A percentile compares a stretch with the other conserved stretches of the same genome.
Conservation (phyloP, 805 yeast genomes). For the Hanseniaspora mollemarum region DNA sequence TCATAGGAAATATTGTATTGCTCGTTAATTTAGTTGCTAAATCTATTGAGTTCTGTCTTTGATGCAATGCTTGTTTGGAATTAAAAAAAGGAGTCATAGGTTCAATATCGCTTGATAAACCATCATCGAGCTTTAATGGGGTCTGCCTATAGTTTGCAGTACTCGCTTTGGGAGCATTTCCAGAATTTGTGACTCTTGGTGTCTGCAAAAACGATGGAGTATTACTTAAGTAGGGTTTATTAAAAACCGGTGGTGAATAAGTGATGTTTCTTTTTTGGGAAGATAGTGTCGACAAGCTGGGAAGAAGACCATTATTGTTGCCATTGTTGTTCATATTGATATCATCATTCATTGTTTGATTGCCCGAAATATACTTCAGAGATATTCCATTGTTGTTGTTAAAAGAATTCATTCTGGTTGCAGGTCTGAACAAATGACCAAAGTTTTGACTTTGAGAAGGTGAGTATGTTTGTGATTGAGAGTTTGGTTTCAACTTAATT, state of each 20-base stretch:
- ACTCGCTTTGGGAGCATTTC: neutral
- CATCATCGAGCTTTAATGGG: constrained; percentile 28
- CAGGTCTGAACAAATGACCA: neutral
- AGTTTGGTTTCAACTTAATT: neutral
- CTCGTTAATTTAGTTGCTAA: neutral
- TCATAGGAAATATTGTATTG: neutral
- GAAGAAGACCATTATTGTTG: neutral
- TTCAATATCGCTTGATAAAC: constrained; percentile 31
- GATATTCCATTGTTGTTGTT: neutral
- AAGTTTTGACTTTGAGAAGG: neutral
- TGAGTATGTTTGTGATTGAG: neutral
- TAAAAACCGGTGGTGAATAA: neutral
- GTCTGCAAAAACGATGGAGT: constrained; percentile 1
- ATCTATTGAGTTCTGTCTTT: neutral
- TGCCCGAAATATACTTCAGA: neutral
- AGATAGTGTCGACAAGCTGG: constrained; percentile 10
- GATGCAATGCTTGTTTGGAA: neutral
- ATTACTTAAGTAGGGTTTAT: neutral
- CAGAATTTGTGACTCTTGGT: neutral
- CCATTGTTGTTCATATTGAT: neutral
- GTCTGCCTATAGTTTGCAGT: constrained; percentile 3
- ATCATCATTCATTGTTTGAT: neutral
- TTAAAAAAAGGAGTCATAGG: constrained; percentile 19
- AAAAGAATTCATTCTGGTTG: neutral
- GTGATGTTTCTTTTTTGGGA: neutral